Base-by-base conservation (phyloP, 192 early-diverging fungal species). In the Gonapodya sp. region DNA sequence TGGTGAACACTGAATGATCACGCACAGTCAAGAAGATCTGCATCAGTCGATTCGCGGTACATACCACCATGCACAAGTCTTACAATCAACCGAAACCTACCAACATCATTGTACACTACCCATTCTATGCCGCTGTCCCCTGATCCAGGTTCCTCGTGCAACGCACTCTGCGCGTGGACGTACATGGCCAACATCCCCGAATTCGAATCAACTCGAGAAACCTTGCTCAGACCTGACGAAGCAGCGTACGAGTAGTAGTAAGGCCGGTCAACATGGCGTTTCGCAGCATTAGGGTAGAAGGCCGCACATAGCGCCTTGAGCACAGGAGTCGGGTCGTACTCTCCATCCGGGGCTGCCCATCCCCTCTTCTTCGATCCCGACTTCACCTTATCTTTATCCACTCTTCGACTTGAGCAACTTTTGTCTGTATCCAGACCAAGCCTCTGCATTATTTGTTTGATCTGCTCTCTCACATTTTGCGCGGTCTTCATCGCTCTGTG, bases 71-170 rank as follows among this genome's bases (percentile, higher is more conserved):
- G 77, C 32, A 87, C 87, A n/a, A 87, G 82, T 1, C 77, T 86
- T 34, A 87, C 85, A 75, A 85, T 88, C 82, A 86, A 86, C 24
- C 8, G 24, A 64, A 24, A 64, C 46, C 24, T 24, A 64, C 46
- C 46, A 18, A 91, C 79, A 81, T 89, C 89, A 79, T 89, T 83
- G 80, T 86, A 89, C 1, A 90, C 79, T 31, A 89, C 83, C 86
- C 85, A 90, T n/a, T 89, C 86, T 8, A 87, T 73, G 35, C 79
- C 80, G 30, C 73, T 80, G 78, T 18, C 16, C 24, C 36, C 79
- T 35, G 36, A 14, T 24, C 74, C 30, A n/a, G n/a, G n/a, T 34
- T 79, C 81, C 0, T 30, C 79, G 1, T 79, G n/a, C 1, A 89
- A 84, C 36, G 84, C 73, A 0, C 86, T 87, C 33, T 78, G 36